A percentile compares a stretch with the other conserved stretches of the same genome.
Conservation (phyloP, 257 asterid species). For the Knoxia roxburghii region DNA sequence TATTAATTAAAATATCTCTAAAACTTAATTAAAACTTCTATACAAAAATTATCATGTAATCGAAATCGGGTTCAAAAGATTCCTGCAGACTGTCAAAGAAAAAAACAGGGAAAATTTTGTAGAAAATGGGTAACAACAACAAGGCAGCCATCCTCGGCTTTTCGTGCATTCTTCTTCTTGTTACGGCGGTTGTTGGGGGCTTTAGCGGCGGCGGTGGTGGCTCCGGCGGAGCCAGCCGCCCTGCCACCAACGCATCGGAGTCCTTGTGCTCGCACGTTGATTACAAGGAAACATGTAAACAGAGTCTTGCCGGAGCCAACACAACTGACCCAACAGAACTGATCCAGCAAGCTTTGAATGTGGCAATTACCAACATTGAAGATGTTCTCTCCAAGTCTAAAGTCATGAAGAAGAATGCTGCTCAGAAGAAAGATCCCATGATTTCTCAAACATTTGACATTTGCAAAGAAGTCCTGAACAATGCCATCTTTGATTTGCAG, state of each 20-base stretch:
- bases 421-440: constrained; percentile 22
- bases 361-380: constrained; percentile 15
- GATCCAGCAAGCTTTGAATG: constrained; percentile 15
- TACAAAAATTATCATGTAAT: no score
- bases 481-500: constrained; percentile 15
- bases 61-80: no score
- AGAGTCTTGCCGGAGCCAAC: constrained; percentile 20
- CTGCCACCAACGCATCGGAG: neutral
- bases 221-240: no score
- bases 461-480: constrained; percentile 10
- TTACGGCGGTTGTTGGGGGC: no score
- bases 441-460: constrained; percentile 19
- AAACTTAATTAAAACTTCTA: no score
- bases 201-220: no score
- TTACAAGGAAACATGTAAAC: constrained; percentile 24
- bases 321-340: constrained; percentile 22
- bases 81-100: no score
- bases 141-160: no score
- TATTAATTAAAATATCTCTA: no score
- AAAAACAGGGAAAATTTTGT: no score
- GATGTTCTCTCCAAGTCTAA: constrained; percentile 15
- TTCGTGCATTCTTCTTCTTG: no score
- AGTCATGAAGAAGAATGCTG: constrained; percentile 8
- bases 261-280: constrained; percentile 23
- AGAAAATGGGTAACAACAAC: constrained; percentile 13